Evolutionary conservation across 768 basidiomycete genomes (phyloP), one percentile per base, ranked within the genome.

Genomic region (Saitozyma sp.): DNA sequence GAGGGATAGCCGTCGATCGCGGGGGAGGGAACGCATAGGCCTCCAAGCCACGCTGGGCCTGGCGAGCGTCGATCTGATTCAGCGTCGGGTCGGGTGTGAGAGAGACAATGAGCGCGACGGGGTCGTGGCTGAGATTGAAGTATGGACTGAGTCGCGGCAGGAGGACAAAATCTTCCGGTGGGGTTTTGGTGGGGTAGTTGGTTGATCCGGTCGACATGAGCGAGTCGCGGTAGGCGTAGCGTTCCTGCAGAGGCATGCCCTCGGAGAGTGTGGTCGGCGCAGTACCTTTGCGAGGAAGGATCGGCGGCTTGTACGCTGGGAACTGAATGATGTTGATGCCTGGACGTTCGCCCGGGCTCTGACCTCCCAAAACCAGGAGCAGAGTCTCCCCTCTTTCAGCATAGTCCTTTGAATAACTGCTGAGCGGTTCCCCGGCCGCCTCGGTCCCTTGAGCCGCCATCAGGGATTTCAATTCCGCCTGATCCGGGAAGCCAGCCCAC

Each of bases 401-500:
- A 62, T 78, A 80, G 13, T 79, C 77, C 40, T 72, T 65, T 13
- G 80, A 77, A 16, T 73, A 75, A 16, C 71, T 67, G 5, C 72
- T 68, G 16, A 76, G 56, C 2, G 74, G 69, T 53, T 80, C 76
- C 0, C 58, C 64, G 40, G 57, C 62, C 3, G 59, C 61, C 10
- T 74, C 73, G 3, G 72, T 59, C 7, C 67, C 68, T 19, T 54
- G 86, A 83, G 81, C 73, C 0, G 77, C 65, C 20, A 73, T 63
- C 8, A 77, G 50, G 14, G 63, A 60, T 19, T 59, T 64, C 58
- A 79, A 59, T 16, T 60, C 61, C 4, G 76, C 50, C 48, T 73
- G 85, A 70, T 88, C 86, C 0, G 87, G 82, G 77, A 88, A 91
- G 0, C 85, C 84, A 59, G 88, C 89, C 92, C 92, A 96, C 0